phyloP scores from a whole-genome alignment of 1,139 yeast species.

The Candida sp. region DNA sequence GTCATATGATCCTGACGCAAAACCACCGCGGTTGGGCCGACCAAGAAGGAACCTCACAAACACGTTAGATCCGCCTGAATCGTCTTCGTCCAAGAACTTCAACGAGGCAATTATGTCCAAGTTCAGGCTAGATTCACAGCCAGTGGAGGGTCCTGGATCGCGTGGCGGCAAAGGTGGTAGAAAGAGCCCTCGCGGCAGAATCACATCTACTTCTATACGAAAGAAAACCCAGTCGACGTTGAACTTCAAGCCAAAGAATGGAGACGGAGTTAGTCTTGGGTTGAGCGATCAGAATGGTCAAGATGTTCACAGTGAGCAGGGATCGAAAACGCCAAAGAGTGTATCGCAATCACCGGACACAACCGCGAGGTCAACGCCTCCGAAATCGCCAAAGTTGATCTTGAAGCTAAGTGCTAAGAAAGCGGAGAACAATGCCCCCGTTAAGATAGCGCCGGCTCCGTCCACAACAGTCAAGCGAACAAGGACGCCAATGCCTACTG shows the following conservation, averaged over 20 bases:
- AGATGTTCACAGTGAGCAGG: neutral
- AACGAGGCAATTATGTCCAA: slow-evolving; percentile 37
- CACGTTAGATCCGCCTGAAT: slow-evolving; percentile 24
- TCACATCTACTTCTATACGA: slow-evolving; percentile 25
- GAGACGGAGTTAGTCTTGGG: neutral
- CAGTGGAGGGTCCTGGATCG: slow-evolving; percentile 49
- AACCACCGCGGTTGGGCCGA: slow-evolving; percentile 38
- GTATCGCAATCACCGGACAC: neutral
- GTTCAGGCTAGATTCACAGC: slow-evolving; percentile 41
- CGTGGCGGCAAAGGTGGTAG: slow-evolving; percentile 39
- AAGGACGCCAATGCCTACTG: neutral
- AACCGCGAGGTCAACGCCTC: neutral
- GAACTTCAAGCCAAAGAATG: slow-evolving; percentile 12
- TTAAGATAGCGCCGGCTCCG: neutral
- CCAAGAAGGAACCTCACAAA: slow-evolving; percentile 33
- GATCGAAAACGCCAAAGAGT: neutral
- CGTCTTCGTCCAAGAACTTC: slow-evolving; percentile 33
- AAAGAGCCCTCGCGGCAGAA: slow-evolving; percentile 30
- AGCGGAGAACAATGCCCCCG: neutral
- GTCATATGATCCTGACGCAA: slow-evolving; percentile 36
- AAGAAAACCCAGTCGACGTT: slow-evolving; percentile 24
- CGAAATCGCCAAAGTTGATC: slow-evolving; percentile 8
- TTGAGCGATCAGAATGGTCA: neutral
- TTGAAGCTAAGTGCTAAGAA: slow-evolving; percentile 8
- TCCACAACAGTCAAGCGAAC: neutral